Evolutionary conservation across 352 stramenopile genomes (phyloP).

Genomic region (Phytophthora litchii): DNA sequence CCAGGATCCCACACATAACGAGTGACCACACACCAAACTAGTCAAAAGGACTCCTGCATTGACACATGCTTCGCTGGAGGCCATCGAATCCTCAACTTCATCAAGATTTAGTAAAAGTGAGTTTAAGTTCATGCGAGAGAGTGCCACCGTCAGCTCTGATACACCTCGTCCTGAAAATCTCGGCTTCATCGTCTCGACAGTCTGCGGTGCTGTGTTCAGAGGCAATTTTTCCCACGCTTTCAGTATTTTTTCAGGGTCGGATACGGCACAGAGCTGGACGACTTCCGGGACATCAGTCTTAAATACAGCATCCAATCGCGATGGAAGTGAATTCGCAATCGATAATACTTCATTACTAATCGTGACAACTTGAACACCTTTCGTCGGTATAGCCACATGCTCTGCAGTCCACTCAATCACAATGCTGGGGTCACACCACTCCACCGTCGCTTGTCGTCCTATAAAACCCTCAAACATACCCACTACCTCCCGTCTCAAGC

Average conservation of each 20-base stretch:
- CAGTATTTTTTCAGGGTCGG: background rate
- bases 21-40: constrained; percentile 3
- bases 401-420: constrained; percentile 22
- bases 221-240: constrained; percentile 4
- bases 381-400: constrained; percentile 17
- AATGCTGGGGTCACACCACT: constrained; percentile 5
- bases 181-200: constrained; percentile 15
- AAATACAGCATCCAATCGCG: background rate
- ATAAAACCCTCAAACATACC: constrained; percentile 10
- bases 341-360: background rate
- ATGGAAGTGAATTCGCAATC: background rate
- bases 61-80: background rate
- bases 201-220: background rate
- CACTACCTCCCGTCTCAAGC: constrained; percentile 1
- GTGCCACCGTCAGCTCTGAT: background rate
- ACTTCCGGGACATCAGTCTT: constrained; percentile 3
- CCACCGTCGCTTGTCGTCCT: background rate
- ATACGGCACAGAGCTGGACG: constrained; percentile 20
- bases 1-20: background rate
- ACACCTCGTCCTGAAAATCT: constrained; percentile 4
- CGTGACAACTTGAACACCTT: constrained; percentile 2
- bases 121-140: constrained; percentile 16
- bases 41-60: constrained; percentile 10
- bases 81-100: constrained; percentile 1
- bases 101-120: constrained; percentile 13